A percentile compares a stretch with the other conserved stretches of the same genome.
These are phyloP conservation scores for Yueomyces sinensis DNA, from an alignment of 805 yeast genomes.

Conservation along the genomic window DNA sequence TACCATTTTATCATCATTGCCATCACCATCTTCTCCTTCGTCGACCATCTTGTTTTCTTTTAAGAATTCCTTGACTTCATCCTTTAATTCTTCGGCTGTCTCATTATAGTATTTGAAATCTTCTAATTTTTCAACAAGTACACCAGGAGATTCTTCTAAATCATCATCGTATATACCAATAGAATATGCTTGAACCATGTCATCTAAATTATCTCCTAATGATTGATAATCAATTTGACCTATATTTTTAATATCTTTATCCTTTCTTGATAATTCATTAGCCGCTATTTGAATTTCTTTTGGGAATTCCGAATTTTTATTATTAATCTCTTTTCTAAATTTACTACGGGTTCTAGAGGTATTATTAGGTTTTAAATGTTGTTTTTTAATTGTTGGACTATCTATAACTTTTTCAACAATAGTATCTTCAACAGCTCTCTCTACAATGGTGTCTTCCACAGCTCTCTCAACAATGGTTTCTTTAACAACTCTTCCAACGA, in stretches of 20 bases:
- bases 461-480: conserved; percentile 1
- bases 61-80: conserved; percentile 15
- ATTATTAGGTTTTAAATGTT: not conserved
- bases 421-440: conserved; percentile 1
- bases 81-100: conserved; percentile 27
- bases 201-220: conserved; percentile 34
- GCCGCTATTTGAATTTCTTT: not conserved
- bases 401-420: conserved; percentile 1
- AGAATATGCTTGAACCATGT: conserved; percentile 49
- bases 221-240: conserved; percentile 29
- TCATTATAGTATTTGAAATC: conserved; percentile 43
- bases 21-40: conserved; percentile 5
- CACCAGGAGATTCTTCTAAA: conserved; percentile 37
- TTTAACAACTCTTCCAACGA: not conserved
- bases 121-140: conserved; percentile 36
- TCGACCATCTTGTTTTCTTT: conserved; percentile 1
- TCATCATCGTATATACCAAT: conserved; percentile 52
- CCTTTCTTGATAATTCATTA: conserved; percentile 4
- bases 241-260: conserved; percentile 6
- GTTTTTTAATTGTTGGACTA: not conserved
- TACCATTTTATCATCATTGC: conserved; percentile 17
- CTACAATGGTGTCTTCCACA: not conserved
- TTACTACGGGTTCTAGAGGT: not conserved
- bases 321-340: not conserved
- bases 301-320: not conserved